phyloP scores from a whole-genome alignment of 306 rosid species.

The Casuarina cunninghamiana region DNA sequence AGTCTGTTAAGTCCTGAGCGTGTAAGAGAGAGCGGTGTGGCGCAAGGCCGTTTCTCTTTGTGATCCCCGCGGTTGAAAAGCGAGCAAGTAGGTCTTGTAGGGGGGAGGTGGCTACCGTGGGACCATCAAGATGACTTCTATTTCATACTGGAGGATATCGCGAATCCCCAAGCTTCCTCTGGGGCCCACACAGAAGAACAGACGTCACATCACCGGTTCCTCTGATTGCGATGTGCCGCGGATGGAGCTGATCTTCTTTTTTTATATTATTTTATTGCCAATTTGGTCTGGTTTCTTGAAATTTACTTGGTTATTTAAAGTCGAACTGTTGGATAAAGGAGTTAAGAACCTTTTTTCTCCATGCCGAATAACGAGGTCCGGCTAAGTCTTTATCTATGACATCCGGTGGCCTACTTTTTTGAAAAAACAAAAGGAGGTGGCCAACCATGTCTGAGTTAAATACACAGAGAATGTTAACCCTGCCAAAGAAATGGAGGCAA shows the following conservation, averaged over 20 bases:
- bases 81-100: background rate
- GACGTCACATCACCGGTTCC: constrained; percentile 17
- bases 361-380: too few relatives aligned
- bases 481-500: background rate
- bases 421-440: background rate
- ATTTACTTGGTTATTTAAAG: too few relatives aligned
- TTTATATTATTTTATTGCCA: too few relatives aligned
- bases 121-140: constrained; percentile 42
- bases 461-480: background rate
- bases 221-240: constrained; percentile 31
- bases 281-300: too few relatives aligned
- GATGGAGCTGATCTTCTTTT: background rate
- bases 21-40: background rate
- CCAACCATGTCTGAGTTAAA: background rate
- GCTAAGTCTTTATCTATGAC: background rate
- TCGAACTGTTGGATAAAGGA: too few relatives aligned
- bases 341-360: too few relatives aligned
- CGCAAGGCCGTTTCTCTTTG: constrained; percentile 26
- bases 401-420: background rate
- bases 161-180: constrained; percentile 54
- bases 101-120: constrained; percentile 16
- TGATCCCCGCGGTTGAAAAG: constrained; percentile 49
- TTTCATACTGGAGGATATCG: constrained; percentile 9
- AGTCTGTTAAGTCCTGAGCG: constrained; percentile 6
- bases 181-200: constrained; percentile 17